Conservation (phyloP, 1,139 yeast genomes). For the Taphrina sp. region DNA sequence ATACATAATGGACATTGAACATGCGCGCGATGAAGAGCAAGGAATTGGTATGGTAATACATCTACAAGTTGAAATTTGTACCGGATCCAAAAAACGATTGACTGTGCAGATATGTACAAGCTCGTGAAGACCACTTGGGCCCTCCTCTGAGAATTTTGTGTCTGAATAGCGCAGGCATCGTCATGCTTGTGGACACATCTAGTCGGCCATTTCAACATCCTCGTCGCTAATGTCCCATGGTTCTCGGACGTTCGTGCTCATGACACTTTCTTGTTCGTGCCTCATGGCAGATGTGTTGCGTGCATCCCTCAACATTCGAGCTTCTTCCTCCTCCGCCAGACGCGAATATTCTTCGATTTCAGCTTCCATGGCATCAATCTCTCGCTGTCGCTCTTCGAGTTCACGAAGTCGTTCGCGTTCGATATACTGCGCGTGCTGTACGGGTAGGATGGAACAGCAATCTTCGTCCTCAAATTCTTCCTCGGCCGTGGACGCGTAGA, state of each 20-base stretch:
- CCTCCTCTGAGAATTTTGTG: too few species aligned
- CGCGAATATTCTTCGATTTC: constrained; percentile 22
- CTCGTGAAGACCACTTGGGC: too few species aligned
- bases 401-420: constrained; percentile 17
- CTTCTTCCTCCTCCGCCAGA: constrained; percentile 19
- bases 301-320: constrained; percentile 5
- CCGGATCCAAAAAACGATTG: too few species aligned
- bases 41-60: too few species aligned
- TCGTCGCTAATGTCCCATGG: constrained; percentile 26
- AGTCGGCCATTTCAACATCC: constrained; percentile 20
- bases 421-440: constrained; percentile 16
- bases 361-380: constrained; percentile 21
- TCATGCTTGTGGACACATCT: too few species aligned
- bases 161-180: too few species aligned
- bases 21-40: too few species aligned
- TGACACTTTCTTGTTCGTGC: constrained; percentile 6
- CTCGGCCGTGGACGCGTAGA: not conserved
- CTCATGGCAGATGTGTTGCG: constrained; percentile 5
- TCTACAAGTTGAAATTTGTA: too few species aligned
- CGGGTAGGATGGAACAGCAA: constrained; percentile 17
- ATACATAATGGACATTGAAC: too few species aligned
- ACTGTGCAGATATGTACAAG: too few species aligned
- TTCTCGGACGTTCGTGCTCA: constrained; percentile 8
- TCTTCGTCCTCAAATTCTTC: constrained; percentile 17
- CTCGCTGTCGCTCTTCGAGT: constrained; percentile 9